These are phyloP conservation scores for Botrytis medusae DNA, from an alignment of 2,329 filamentous ascomycete genomes.

Conservation along the genomic window DNA sequence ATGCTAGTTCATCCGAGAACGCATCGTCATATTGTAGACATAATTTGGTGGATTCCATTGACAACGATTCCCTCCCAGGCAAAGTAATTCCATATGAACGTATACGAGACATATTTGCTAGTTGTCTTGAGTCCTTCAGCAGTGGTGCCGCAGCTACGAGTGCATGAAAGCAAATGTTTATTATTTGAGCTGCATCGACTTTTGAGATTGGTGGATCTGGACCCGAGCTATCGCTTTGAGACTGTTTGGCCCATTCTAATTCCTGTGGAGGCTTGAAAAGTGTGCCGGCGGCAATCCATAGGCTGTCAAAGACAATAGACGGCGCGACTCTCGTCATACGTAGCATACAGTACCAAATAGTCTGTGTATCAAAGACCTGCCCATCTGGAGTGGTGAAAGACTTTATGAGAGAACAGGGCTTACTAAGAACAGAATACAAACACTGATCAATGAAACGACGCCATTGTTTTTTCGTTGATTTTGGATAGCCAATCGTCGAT, in stretches of 20 bases:
- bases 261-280: constrained; percentile 55
- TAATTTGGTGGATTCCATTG: constrained; percentile 49
- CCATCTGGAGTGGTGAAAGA: constrained; percentile 56
- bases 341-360: constrained; percentile 62
- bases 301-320: constrained; percentile 60
- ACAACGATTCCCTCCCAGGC: constrained; percentile 47
- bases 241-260: constrained; percentile 35
- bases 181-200: constrained; percentile 35
- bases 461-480: constrained; percentile 46
- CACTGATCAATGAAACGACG: constrained; percentile 63
- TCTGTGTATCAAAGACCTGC: constrained; percentile 58
- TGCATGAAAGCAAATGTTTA: constrained; percentile 61
- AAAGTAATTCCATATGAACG: constrained; percentile 47
- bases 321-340: constrained; percentile 58
- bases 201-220: constrained; percentile 31
- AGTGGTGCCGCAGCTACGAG: constrained; percentile 57
- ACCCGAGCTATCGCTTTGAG: constrained; percentile 2
- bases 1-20: constrained; percentile 60
- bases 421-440: constrained; percentile 62
- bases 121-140: constrained; percentile 34
- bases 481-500: neutral
- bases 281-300: constrained; percentile 61
- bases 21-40: constrained; percentile 63
- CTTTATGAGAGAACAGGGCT: constrained; percentile 52
- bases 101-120: constrained; percentile 61